Percentiles rank a stretch among this genome's conserved stretches.
These are phyloP conservation scores for Plectosphaerella cucumerina DNA, from an alignment of 2,329 filamentous ascomycete genomes.

Conservation along the genomic window DNA sequence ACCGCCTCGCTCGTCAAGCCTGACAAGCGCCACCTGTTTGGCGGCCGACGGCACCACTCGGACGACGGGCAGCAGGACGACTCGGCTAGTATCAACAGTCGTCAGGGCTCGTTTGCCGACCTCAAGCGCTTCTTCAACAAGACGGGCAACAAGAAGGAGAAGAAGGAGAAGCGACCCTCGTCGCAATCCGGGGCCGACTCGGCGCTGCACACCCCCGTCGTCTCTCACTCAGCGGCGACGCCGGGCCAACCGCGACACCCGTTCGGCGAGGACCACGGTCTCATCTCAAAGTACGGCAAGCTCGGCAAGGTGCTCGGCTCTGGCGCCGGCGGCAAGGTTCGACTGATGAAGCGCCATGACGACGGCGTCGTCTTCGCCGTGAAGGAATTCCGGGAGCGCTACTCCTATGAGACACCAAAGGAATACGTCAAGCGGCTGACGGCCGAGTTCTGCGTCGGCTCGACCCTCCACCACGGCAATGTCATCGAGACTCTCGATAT, in stretches of 20 bases:
- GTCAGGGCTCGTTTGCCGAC: conserved; percentile 84
- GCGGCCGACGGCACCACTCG: conserved; percentile 28
- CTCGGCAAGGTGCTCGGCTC: conserved; percentile 91
- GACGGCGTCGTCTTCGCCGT: conserved; percentile 95
- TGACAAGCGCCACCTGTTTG: conserved; percentile 48
- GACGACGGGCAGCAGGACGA: conserved; percentile 45
- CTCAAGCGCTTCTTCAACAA: conserved; percentile 95
- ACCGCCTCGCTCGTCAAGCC: conserved; percentile 44
- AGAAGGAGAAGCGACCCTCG: conserved; percentile 61
- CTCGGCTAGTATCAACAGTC: conserved; percentile 41
- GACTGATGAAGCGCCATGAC: conserved; percentile 87
- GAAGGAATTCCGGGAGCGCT: conserved; percentile 90
- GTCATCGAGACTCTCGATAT: conserved; percentile 98
- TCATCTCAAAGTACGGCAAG: conserved; percentile 91
- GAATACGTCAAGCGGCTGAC: conserved; percentile 99
- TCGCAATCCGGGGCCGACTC: conserved; percentile 31
- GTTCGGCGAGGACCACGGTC: conserved; percentile 89
- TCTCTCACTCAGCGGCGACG: conserved; percentile 40
- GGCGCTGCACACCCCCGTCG: conserved; percentile 42
- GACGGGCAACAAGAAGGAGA: conserved; percentile 64
- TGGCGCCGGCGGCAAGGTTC: conserved; percentile 89
- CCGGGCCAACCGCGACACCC: conserved; percentile 48
- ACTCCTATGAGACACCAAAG: conserved; percentile 88
- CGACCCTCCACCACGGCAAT: conserved; percentile 93
- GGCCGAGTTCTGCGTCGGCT: conserved; percentile 96